These are phyloP conservation scores for Eucalyptus shirleyi DNA, from an alignment of 345 rosid species.

Conservation along the genomic window DNA sequence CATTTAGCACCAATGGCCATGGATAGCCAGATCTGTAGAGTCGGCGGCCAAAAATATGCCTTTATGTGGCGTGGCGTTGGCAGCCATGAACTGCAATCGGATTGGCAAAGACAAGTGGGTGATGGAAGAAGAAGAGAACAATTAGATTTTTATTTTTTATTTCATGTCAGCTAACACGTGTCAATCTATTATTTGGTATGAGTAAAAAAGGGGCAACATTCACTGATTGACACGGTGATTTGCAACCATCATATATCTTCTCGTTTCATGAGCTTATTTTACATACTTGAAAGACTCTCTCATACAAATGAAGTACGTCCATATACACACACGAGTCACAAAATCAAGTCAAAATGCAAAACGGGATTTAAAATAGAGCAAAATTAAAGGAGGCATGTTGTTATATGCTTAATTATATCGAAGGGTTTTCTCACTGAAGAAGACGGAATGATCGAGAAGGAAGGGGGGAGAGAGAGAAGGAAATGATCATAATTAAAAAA, in stretches of 20 bases:
- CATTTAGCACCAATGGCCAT: background rate
- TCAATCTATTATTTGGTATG: too few relatives aligned
- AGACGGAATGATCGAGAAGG: background rate
- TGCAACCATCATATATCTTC: background rate
- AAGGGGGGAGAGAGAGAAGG: background rate
- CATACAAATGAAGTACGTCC: background rate
- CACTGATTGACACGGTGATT: background rate
- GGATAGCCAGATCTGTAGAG: background rate
- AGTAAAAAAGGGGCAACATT: background rate
- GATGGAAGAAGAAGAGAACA: background rate
- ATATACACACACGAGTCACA: background rate
- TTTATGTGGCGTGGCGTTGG: accelerated
- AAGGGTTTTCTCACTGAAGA: background rate
- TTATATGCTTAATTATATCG: background rate
- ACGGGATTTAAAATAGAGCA: background rate
- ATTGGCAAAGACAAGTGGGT: background rate
- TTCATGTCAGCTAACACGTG: background rate
- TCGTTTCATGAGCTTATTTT: background rate
- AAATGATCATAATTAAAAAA: background rate
- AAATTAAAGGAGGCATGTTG: background rate
- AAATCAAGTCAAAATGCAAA: background rate
- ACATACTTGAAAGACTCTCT: background rate
- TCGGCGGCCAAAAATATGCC: background rate
- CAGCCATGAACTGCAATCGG: background rate
- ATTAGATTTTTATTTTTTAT: background rate